Conservation (phyloP, 768 basidiomycete genomes). For the Mycena rebaudengoi region DNA sequence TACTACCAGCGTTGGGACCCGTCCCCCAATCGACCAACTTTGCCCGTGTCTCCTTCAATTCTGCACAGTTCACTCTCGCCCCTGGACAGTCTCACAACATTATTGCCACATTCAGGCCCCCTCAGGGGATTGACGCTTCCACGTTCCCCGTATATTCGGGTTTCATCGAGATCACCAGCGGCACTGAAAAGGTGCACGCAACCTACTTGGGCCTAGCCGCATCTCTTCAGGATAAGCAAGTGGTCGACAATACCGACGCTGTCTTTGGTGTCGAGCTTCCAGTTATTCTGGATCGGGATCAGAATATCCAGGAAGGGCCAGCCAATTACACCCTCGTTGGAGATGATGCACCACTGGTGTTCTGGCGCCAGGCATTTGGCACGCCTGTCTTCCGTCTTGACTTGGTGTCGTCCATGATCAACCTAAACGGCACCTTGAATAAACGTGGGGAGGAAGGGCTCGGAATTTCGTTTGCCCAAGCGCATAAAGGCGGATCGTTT, state of each 20-base stretch:
- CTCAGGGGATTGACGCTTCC: constrained; percentile 46
- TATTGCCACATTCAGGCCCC: constrained; percentile 54
- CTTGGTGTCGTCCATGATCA: constrained; percentile 53
- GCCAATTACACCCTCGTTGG: constrained; percentile 57
- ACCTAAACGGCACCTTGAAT: constrained; percentile 50
- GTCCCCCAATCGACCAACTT: constrained; percentile 55
- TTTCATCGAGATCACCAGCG: constrained; percentile 43
- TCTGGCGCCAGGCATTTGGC: constrained; percentile 58
- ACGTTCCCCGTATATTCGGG: constrained; percentile 59
- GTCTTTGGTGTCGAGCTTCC: constrained; percentile 58
- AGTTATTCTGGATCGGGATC: constrained; percentile 48
- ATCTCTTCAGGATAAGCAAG: constrained; percentile 55
- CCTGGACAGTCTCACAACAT: constrained; percentile 53
- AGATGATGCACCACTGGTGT: constrained; percentile 49
- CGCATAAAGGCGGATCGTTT: constrained; percentile 46
- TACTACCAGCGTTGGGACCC: constrained; percentile 56
- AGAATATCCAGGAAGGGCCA: constrained; percentile 48
- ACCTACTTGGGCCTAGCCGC: constrained; percentile 46
- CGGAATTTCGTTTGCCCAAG: constrained; percentile 48
- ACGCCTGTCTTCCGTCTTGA: constrained; percentile 56
- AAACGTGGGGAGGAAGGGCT: constrained; percentile 28
- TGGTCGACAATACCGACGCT: constrained; percentile 59
- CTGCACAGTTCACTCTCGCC: constrained; percentile 51
- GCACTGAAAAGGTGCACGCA: constrained; percentile 36
- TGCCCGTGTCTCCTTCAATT: constrained; percentile 57